Conservation (phyloP, 2,329 filamentous ascomycete species). For the Cercospora berteroae region DNA sequence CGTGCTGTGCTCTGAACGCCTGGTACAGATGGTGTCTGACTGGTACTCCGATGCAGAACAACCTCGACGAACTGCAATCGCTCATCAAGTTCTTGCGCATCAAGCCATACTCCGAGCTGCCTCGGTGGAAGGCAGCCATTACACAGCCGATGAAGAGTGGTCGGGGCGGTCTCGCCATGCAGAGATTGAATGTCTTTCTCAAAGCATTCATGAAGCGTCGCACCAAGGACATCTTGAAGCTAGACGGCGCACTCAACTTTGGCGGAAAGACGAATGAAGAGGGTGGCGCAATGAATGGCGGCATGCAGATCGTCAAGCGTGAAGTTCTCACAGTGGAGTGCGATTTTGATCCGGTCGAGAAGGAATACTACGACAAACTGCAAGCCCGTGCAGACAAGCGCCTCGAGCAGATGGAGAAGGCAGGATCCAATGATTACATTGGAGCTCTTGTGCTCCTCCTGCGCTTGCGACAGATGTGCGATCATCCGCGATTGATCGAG, state of each 20-base stretch:
- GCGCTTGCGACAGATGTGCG: constrained; percentile 86
- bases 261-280: constrained; percentile 63
- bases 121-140: constrained; percentile 88
- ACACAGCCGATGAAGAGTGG: constrained; percentile 86
- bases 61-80: constrained; percentile 92
- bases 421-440: constrained; percentile 79
- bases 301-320: constrained; percentile 88
- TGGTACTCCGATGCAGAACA: constrained; percentile 97
- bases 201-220: constrained; percentile 98
- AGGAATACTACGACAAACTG: constrained; percentile 79
- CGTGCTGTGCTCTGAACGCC: constrained; percentile 77
- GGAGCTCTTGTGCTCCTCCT: constrained; percentile 91
- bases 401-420: constrained; percentile 72
- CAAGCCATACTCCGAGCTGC: constrained; percentile 81
- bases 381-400: constrained; percentile 82
- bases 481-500: constrained; percentile 85
- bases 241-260: constrained; percentile 75
- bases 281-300: constrained; percentile 55
- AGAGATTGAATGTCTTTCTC: constrained; percentile 77
- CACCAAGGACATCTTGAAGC: constrained; percentile 93
- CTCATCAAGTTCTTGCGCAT: constrained; percentile 90
- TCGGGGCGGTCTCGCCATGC: constrained; percentile 83
- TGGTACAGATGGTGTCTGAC: constrained; percentile 96
- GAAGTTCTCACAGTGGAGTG: constrained; percentile 79
- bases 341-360: constrained; percentile 75